A percentile compares a stretch with the other conserved stretches of the same genome.
phyloP scores from a whole-genome alignment of 306 rosid species.

The Cucurbita pepo region DNA sequence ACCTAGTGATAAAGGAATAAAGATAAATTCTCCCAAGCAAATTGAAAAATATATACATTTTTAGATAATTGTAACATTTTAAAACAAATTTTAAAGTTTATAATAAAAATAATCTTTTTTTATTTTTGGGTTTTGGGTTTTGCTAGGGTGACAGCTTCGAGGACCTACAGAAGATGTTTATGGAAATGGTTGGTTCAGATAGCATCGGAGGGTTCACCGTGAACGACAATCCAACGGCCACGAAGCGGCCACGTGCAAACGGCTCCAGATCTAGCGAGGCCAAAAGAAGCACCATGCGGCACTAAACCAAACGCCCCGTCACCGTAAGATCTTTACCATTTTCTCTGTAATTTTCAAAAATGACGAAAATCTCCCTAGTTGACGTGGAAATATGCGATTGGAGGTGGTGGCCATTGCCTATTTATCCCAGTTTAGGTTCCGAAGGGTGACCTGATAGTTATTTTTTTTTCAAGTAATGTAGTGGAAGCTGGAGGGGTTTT shows the following conservation, averaged over 20 bases:
- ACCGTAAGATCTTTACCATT: background rate
- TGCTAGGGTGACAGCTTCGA: conserved; percentile 68
- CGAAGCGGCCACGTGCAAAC: conserved; percentile 36
- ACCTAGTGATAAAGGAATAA: too few species aligned
- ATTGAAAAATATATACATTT: too few species aligned
- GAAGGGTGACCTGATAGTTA: background rate
- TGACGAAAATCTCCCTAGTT: background rate
- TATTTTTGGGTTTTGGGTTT: background rate
- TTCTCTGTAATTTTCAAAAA: background rate
- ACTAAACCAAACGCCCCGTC: conserved; percentile 4
- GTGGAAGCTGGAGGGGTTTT: background rate
- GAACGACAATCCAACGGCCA: conserved; percentile 26
- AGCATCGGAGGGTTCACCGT: conserved; percentile 20
- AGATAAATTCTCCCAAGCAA: too few species aligned
- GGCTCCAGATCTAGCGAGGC: conserved; percentile 21
- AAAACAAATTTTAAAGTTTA: too few species aligned
- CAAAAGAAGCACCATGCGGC: conserved; percentile 35
- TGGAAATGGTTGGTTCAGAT: conserved; percentile 74
- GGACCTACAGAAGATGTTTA: conserved; percentile 74
- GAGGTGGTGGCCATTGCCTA: background rate
- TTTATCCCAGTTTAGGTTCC: background rate
- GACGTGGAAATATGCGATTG: background rate
- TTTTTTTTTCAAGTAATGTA: background rate
- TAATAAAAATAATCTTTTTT: too few species aligned
- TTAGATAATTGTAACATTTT: too few species aligned